These are phyloP conservation scores for Cytospora piceicola DNA, from an alignment of 2,329 filamentous ascomycete genomes.

Conservation along the genomic window DNA sequence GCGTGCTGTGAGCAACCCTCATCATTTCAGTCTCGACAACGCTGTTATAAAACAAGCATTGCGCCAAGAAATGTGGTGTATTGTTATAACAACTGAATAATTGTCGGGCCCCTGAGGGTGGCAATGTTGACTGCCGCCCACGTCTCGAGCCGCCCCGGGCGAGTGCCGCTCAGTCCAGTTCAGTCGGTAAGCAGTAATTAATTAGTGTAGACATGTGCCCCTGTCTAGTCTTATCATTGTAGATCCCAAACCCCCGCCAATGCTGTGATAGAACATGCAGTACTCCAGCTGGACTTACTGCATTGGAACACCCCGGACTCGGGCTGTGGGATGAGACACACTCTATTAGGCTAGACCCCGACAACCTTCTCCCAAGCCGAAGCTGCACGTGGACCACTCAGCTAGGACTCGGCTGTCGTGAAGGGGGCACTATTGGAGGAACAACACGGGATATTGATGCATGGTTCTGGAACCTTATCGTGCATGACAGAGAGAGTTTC, in stretches of 20 bases:
- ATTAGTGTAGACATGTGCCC: neutral
- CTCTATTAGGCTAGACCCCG: neutral
- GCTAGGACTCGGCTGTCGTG: neutral
- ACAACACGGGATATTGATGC: neutral
- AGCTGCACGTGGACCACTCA: neutral
- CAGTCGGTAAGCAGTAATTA: neutral
- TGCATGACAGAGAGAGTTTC: neutral
- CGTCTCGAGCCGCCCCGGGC: neutral
- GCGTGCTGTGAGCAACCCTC: neutral
- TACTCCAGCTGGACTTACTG: neutral
- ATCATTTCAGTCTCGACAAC: neutral
- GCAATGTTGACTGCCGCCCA: neutral
- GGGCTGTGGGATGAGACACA: neutral
- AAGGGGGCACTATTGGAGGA: neutral
- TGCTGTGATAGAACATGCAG: neutral
- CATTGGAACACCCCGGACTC: neutral
- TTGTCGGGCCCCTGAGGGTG: neutral
- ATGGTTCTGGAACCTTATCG: neutral
- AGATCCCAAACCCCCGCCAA: neutral
- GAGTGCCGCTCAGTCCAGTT: neutral
- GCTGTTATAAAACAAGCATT: neutral
- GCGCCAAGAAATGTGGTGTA: neutral
- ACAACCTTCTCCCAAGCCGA: neutral
- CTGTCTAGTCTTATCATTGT: neutral
- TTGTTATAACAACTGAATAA: neutral